Percentiles rank a stretch among this genome's conserved stretches.
These are phyloP conservation scores for Aspergillus ellipticus DNA, from an alignment of 495 filamentous ascomycete species.

Conservation along the genomic window DNA sequence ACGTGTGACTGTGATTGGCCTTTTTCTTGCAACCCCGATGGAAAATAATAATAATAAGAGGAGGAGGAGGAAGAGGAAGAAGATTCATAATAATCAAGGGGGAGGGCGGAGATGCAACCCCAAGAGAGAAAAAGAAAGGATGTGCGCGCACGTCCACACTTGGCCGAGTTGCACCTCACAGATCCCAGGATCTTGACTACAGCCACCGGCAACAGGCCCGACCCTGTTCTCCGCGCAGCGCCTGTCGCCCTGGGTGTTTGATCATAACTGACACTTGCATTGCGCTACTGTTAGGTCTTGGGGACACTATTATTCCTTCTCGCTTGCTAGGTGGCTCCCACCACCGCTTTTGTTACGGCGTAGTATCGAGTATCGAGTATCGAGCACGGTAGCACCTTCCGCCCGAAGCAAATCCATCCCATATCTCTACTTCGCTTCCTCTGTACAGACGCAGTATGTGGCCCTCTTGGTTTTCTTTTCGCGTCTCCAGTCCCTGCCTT, in stretches of 20 bases:
- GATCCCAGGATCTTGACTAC: constrained; percentile 7
- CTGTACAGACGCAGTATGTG: neutral
- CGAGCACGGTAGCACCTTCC: too few species aligned
- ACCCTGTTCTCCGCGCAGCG: constrained; percentile 10
- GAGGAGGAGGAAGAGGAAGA: neutral
- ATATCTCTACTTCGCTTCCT: constrained; percentile 2
- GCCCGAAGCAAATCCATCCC: neutral
- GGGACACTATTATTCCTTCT: constrained; percentile 15
- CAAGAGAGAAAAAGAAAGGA: neutral
- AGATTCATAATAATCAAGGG: too few species aligned
- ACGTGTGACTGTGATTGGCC: neutral
- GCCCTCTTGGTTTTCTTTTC: constrained; percentile 6
- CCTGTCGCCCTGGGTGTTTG: constrained; percentile 8
- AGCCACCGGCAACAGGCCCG: constrained; percentile 10
- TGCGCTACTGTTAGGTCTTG: constrained; percentile 18
- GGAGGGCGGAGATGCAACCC: too few species aligned
- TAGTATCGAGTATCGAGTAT: too few species aligned
- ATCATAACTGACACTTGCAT: constrained; percentile 21
- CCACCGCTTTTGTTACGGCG: constrained; percentile 10
- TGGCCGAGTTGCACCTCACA: neutral
- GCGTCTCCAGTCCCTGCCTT: neutral
- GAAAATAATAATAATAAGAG: neutral
- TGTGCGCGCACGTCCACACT: neutral
- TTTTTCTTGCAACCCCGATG: neutral
- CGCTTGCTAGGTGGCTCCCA: constrained; percentile 16